Percentiles rank a stretch among this genome's conserved stretches.
Evolutionary conservation across 345 rosid species (phyloP).

Genomic region (Toxicodendron radicans): DNA sequence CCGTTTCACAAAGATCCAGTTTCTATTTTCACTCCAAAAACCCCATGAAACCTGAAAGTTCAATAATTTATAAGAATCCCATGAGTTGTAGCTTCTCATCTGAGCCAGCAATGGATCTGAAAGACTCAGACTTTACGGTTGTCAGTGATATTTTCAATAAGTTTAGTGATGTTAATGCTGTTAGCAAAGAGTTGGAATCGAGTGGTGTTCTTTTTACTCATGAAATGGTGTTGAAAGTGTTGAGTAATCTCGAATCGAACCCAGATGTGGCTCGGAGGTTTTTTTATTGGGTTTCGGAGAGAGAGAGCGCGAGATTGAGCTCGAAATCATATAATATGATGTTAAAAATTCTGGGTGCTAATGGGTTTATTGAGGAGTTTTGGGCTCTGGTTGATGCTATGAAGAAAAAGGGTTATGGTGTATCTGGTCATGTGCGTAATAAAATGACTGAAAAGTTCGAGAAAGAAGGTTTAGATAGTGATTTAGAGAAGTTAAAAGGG

Average conservation of each 20-base stretch:
- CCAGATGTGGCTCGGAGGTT: conserved; percentile 64
- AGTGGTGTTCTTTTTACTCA: conserved; percentile 44
- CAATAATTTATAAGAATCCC: conserved; percentile 11
- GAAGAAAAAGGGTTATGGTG: conserved; percentile 85
- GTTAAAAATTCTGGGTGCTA: conserved; percentile 63
- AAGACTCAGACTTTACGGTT: conserved; percentile 35
- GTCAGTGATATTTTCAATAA: conserved; percentile 56
- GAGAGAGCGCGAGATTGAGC: conserved; percentile 41
- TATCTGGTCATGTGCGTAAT: conserved; percentile 62
- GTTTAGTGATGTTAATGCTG: conserved; percentile 36
- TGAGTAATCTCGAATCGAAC: conserved; percentile 49
- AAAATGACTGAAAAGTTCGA: conserved; percentile 57
- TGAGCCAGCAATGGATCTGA: conserved; percentile 46
- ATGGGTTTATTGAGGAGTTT: conserved; percentile 66
- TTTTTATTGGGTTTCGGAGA: conserved; percentile 66
- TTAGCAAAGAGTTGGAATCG: conserved; percentile 55
- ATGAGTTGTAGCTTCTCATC: conserved; percentile 51
- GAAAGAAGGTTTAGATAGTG: conserved; percentile 58
- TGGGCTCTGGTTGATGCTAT: conserved; percentile 74
- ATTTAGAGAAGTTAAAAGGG: conserved; percentile 55
- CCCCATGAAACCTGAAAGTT: not conserved
- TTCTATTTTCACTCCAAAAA: not conserved
- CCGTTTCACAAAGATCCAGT: conserved; percentile 14
- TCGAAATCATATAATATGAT: conserved; percentile 73
- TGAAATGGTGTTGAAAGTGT: conserved; percentile 60